These are phyloP conservation scores for Penicillium waksmanii DNA, from an alignment of 495 filamentous ascomycete species.

Conservation along the genomic window DNA sequence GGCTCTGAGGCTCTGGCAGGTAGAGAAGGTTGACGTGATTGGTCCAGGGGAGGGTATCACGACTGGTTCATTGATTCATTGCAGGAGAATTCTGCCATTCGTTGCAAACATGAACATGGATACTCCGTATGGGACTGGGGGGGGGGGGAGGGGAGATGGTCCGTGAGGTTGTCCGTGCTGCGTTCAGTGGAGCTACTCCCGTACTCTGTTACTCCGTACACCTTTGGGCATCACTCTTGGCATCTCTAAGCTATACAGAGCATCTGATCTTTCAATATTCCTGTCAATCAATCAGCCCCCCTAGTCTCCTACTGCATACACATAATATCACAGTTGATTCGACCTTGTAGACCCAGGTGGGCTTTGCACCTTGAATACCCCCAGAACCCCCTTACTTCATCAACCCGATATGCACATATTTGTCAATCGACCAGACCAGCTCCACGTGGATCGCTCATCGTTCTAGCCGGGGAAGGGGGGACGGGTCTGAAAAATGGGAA, in stretches of 20 bases:
- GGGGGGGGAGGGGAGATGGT: constrained; percentile 26
- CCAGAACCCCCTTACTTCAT: not conserved
- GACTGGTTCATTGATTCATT: constrained; percentile 5
- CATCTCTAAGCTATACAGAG: too few species aligned
- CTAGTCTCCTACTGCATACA: too few species aligned
- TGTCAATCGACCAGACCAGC: not conserved
- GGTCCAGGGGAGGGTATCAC: not conserved
- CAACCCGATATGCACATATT: not conserved
- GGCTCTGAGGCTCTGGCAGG: not conserved
- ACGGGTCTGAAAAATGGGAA: too few species aligned
- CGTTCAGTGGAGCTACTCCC: constrained; percentile 11
- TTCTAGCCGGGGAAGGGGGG: not conserved
- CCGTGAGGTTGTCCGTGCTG: constrained; percentile 40
- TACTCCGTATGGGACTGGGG: not conserved
- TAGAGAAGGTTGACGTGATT: not conserved
- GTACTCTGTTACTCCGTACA: too few species aligned
- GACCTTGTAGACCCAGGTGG: too few species aligned
- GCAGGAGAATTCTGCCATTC: constrained; percentile 6
- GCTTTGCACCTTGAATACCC: not conserved
- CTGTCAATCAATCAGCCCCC: too few species aligned
- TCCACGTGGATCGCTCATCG: not conserved
- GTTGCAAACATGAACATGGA: not conserved
- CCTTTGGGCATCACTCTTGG: too few species aligned
- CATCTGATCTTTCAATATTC: too few species aligned
- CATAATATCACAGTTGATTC: too few species aligned